Evolutionary conservation across 2,329 filamentous ascomycete genomes (phyloP), one percentile per base, ranked within the genome.

Genomic region (Hymenoscyphus scutula): DNA sequence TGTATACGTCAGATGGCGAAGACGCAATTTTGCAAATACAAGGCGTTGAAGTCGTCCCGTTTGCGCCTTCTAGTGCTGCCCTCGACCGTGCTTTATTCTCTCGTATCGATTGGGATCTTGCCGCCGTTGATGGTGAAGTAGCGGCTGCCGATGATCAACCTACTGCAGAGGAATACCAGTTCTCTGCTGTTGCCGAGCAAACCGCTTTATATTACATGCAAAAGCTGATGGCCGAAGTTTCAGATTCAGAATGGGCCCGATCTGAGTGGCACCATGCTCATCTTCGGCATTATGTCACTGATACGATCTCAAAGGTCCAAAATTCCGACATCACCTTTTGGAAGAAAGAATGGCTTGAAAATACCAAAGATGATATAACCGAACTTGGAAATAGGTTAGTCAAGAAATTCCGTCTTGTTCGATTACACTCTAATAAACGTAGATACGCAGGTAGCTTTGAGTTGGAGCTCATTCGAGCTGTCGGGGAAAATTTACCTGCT

Each of bases 31-130:
- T 71, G 19, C 67, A 71, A 58, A 63, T 69, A 15, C 63, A 72
- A 60, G 69, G 66, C 5, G 41, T 67, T 34, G 60, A 57, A 34
- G 59, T 67, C 48, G 61, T 62, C 29, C 65, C 69, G 7, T 59
- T 71, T 30, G 63, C 65, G 8, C 58, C 59, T 13, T 65, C 70
- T 8, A 68, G 62, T 19, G 53, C 60, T n/a, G 62, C 61, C 3
- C 57, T 69, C 23, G 70, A 72, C 58, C 65, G 68, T 11, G 32
- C 56, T 23, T 15, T 72, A 6, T 72, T 71, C 55, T 63, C 67
- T n/a, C 27, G 68, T 37, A 65, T 58, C 3, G 48, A 59, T 10
- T 68, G 64, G 63, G 65, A 57, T 10, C 54, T 64, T 15, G 65
- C 65, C 25, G 30, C 63, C 19, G 64, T 66, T 5, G 62, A 68